These are phyloP conservation scores for Ganoderma multipileum DNA, from an alignment of 1,284 basidiomycete species.

Conservation along the genomic window DNA sequence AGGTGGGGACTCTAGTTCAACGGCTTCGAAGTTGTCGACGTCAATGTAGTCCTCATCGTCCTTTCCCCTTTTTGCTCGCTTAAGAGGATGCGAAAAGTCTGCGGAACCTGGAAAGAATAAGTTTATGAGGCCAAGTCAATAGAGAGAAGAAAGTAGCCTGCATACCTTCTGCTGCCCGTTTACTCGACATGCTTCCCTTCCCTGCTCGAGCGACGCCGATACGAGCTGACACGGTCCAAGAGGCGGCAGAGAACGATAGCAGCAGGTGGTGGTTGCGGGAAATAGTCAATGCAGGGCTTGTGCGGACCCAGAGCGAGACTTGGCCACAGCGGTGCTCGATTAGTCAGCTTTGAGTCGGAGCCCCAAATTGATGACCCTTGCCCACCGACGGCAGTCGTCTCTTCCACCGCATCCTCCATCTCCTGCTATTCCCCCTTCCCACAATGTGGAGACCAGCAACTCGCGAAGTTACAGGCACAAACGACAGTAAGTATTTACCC, in stretches of 20 bases:
- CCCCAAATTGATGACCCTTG: conserved; percentile 23
- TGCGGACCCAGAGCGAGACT: background rate
- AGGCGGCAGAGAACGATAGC: background rate
- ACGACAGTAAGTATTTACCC: conserved; percentile 62
- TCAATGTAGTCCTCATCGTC: conserved; percentile 63
- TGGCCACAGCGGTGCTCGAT: conserved; percentile 13
- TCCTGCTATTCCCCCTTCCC: conserved; percentile 49
- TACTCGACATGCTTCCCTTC: conserved; percentile 48
- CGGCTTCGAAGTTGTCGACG: conserved; percentile 61
- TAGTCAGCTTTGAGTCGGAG: conserved; percentile 33
- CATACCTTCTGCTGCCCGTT: conserved; percentile 59
- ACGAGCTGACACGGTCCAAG: background rate
- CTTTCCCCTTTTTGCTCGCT: conserved; percentile 55
- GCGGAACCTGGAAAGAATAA: conserved; percentile 36
- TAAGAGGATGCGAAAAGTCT: conserved; percentile 51
- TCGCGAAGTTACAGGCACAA: conserved; percentile 83
- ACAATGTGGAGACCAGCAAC: conserved; percentile 90
- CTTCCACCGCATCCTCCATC: conserved; percentile 40
- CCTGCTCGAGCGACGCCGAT: background rate
- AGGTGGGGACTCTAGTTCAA: conserved; percentile 52
- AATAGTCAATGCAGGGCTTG: conserved; percentile 1
- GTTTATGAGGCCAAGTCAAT: background rate
- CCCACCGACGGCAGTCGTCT: conserved; percentile 8
- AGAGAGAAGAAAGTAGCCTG: background rate
- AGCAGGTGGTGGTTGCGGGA: conserved; percentile 10